A percentile compares a stretch with the other conserved stretches of the same genome.
Evolutionary conservation across 2,329 filamentous ascomycete genomes (phyloP).

Genomic region (Penicillium sclerotigenum): DNA sequence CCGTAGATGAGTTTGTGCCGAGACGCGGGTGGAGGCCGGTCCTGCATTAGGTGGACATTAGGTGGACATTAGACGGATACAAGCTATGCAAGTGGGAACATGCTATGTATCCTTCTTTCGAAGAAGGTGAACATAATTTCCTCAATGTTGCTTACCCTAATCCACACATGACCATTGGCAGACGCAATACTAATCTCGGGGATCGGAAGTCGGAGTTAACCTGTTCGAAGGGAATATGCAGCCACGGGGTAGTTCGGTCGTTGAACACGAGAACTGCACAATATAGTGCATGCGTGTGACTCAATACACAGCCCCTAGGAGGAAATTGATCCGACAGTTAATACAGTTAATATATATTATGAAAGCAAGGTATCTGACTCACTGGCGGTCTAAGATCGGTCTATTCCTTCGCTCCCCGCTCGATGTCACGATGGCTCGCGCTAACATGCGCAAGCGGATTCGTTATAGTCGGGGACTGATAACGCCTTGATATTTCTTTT

Average conservation of each 20-base stretch:
- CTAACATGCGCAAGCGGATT: neutral
- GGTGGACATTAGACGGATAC: neutral
- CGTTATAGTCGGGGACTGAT: neutral
- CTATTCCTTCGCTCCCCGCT: neutral
- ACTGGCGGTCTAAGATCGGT: conserved; percentile 1
- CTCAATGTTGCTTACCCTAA: too few relatives aligned
- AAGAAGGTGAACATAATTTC: too few relatives aligned
- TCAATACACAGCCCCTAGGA: neutral
- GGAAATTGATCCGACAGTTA: neutral
- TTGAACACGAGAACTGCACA: neutral
- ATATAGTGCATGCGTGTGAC: neutral
- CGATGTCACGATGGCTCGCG: neutral
- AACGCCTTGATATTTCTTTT: neutral
- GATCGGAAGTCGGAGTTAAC: neutral
- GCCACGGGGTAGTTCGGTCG: neutral
- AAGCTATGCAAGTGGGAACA: neutral
- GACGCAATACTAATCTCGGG: neutral
- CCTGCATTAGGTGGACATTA: conserved; percentile 16
- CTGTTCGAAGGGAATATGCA: neutral
- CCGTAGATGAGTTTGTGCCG: conserved; percentile 54
- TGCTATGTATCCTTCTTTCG: neutral
- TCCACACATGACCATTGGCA: too few relatives aligned
- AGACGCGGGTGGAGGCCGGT: conserved; percentile 58
- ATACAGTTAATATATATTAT: too few relatives aligned
- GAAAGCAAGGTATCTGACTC: conserved; percentile 1